Base-by-base conservation (phyloP, 352 stramenopile genomes). In the Peronospora belbahrii region DNA sequence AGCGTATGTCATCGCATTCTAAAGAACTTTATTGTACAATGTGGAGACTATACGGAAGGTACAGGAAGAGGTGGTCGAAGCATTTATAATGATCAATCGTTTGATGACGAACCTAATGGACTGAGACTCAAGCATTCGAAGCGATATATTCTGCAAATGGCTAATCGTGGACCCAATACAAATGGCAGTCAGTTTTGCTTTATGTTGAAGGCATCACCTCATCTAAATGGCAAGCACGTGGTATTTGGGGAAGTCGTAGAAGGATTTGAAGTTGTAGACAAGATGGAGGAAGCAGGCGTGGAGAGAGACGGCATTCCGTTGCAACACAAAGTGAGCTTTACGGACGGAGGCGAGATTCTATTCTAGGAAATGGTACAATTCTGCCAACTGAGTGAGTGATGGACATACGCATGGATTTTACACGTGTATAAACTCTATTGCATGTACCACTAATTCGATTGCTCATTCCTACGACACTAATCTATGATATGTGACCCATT, bases 151-250 rank as follows among this genome's bases (percentile, higher is more conserved):
- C 44, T 90, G 27, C 77, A 96, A 46, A 99, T 99, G 97, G 97
- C 97, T 23, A 99, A 99, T 64, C 80, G 85, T 25, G 96, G 96
- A 0, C 81, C 72, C 15, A 91, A 97, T 66, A 99, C 97, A 4
- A 99, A 99, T 59, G 96, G 96, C 18, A 97, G 78, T 42, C 97
- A 99, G 70, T 99, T 99, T 67, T 99, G 98, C 70, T 98, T 99
- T 47, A 99, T 91, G 79, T 54, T 93, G 38, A 68, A 64, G 33
- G 48, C 77, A 0, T 59, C 74, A 28, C 74, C 74, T 17, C 74
- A 88, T 58, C 57, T 93, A 28, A 88, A 93, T 49, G 82, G 82
- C 48, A 72, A 85, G 41, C 82, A 93, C 49, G 79, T 89, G 17
- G 74, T 93, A 18, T 93, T 93, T 53, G 82, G 82, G n/a, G 70